Conservation (phyloP, 192 early-diverging fungal species). For the Coemansia sp. region DNA sequence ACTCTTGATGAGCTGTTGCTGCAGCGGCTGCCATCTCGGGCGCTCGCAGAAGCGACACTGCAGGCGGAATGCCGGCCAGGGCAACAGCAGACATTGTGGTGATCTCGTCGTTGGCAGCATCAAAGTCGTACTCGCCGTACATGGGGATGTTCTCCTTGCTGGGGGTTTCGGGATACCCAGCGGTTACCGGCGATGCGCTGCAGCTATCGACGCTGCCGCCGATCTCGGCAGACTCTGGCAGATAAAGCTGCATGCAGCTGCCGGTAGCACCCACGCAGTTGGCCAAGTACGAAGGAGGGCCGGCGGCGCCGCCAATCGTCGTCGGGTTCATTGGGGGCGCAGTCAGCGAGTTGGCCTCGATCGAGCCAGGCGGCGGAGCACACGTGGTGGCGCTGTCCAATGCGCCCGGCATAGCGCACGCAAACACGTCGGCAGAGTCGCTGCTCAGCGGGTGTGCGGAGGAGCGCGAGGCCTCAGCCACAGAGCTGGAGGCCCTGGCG, state of each 20-base stretch:
- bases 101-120: background rate
- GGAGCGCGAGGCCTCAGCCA: background rate
- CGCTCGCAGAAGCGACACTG: background rate
- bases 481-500: background rate
- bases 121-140: slow-evolving; percentile 20
- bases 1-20: background rate
- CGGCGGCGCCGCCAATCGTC: slow-evolving; percentile 14
- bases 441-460: slow-evolving; percentile 8
- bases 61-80: background rate
- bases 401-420: slow-evolving; percentile 4
- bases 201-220: slow-evolving; percentile 25
- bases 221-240: slow-evolving; percentile 25
- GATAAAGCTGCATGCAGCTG: slow-evolving; percentile 34
- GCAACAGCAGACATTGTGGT: background rate
- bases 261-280: background rate
- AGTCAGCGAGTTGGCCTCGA: slow-evolving; percentile 42
- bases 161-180: slow-evolving; percentile 45
- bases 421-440: background rate
- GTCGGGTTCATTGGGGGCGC: slow-evolving; percentile 56
- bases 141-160: slow-evolving; percentile 56
- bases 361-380: slow-evolving; percentile 16
- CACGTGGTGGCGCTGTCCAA: background rate
- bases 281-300: slow-evolving; percentile 13
- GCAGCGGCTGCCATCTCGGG: background rate
- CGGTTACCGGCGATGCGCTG: slow-evolving; percentile 29